These are phyloP conservation scores for Apiosordaria backusii DNA, from an alignment of 495 filamentous ascomycete genomes.

Conservation along the genomic window DNA sequence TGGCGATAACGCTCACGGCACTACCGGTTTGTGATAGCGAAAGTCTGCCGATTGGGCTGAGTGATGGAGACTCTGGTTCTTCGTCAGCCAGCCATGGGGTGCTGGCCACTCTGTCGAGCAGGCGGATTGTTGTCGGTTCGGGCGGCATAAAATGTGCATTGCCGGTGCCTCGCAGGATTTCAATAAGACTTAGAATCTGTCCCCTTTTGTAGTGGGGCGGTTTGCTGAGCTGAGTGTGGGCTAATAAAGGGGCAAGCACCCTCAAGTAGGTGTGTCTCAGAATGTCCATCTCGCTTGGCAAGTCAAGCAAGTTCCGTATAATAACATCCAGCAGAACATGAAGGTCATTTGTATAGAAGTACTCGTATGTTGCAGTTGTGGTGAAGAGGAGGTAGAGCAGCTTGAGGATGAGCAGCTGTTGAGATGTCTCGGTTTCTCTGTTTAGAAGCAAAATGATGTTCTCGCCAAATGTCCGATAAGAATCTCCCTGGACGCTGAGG, in stretches of 20 bases:
- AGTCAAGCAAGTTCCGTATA: constrained; percentile 89
- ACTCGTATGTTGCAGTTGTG: constrained; percentile 85
- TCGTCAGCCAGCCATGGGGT: constrained; percentile 74
- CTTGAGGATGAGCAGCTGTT: constrained; percentile 93
- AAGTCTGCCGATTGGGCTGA: constrained; percentile 47
- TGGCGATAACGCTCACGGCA: constrained; percentile 68
- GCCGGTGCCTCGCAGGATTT: constrained; percentile 56
- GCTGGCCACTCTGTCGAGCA: constrained; percentile 74
- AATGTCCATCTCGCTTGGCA: constrained; percentile 74
- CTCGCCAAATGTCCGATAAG: constrained; percentile 92
- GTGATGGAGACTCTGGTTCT: constrained; percentile 44
- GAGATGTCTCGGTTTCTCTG: constrained; percentile 87
- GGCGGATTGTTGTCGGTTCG: constrained; percentile 82
- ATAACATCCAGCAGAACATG: constrained; percentile 93
- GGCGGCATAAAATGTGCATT: constrained; percentile 84
- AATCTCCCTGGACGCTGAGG: constrained; percentile 70
- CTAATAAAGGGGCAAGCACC: constrained; percentile 83
- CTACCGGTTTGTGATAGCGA: constrained; percentile 46
- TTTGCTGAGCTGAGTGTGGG: constrained; percentile 82
- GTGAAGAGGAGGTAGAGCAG: constrained; percentile 93
- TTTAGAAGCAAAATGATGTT: constrained; percentile 96
- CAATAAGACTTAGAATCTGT: constrained; percentile 73
- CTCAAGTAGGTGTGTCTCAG: constrained; percentile 97
- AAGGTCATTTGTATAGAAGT: constrained; percentile 97
- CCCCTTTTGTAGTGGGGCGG: constrained; percentile 88